These are phyloP conservation scores for Xenoacremonium recifei DNA, from an alignment of 2,329 filamentous ascomycete genomes.

Conservation along the genomic window DNA sequence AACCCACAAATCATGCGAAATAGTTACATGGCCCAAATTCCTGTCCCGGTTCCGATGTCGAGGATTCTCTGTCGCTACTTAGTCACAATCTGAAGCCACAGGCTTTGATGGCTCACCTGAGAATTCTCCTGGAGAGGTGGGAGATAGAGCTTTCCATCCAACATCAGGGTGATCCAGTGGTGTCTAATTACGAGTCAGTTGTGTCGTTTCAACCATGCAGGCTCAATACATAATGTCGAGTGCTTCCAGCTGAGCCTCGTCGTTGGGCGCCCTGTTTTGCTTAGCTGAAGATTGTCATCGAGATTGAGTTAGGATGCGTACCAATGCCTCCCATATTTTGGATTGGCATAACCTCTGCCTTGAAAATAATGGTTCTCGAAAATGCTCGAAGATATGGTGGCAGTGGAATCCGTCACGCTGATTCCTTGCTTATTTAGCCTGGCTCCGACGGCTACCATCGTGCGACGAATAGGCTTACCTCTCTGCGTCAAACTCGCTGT, in stretches of 20 bases:
- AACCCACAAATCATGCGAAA: rapidly evolving
- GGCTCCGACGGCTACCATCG: rapidly evolving
- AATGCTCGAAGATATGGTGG: conserved; percentile 22
- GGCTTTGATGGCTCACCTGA: conserved; percentile 4
- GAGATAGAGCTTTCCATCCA: conserved; percentile 18
- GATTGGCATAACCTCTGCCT: conserved; percentile 19
- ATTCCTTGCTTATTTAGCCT: not conserved
- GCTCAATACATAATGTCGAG: conserved; percentile 20
- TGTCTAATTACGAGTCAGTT: conserved; percentile 9
- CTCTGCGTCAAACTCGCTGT: conserved; percentile 8
- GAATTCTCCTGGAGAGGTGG: conserved; percentile 15
- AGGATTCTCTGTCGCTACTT: conserved; percentile 8
- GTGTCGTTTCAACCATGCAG: not conserved
- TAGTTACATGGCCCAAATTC: conserved; percentile 22
- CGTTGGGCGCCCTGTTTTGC: conserved; percentile 16
- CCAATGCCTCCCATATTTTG: conserved; percentile 25
- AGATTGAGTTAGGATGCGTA: not conserved
- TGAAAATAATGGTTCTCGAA: conserved; percentile 21
- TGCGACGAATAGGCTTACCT: conserved; percentile 8
- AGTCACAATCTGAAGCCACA: not conserved
- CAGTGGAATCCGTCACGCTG: conserved; percentile 15
- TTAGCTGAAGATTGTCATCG: not conserved
- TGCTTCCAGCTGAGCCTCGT: conserved; percentile 21
- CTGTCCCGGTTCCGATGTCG: conserved; percentile 20
- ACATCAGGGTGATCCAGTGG: conserved; percentile 21